Conservation (phyloP, 305 asterid genomes). For the Fraxinus platypoda region DNA sequence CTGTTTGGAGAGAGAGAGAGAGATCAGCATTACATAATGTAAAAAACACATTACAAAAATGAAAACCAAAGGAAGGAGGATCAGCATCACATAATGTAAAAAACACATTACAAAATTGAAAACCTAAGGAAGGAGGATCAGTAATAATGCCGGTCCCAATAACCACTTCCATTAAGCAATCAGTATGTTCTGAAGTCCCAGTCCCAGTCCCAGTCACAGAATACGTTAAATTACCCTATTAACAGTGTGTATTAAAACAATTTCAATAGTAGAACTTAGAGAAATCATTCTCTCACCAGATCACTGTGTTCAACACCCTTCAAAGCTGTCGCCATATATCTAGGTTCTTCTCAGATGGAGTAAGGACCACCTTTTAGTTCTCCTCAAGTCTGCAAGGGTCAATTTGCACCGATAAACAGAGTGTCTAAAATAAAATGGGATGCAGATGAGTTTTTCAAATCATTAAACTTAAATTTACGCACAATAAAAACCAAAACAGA, state of each 20-base stretch:
- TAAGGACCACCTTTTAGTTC: slow-evolving; percentile 80
- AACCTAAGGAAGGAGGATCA: neutral
- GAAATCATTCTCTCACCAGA: slow-evolving; percentile 59
- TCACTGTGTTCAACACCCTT: slow-evolving; percentile 99
- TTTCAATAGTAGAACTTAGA: slow-evolving; percentile 10
- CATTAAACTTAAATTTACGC: too few relatives aligned
- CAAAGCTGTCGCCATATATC: slow-evolving; percentile 99
- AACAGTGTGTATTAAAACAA: neutral
- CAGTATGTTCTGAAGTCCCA: slow-evolving; percentile 1
- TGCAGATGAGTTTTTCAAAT: too few relatives aligned
- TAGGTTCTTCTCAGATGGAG: slow-evolving; percentile 95
- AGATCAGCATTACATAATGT: slow-evolving; percentile 21
- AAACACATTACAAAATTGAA: neutral
- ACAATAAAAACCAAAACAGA: neutral
- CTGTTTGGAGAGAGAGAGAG: slow-evolving; percentile 39
- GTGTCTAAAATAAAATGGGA: slow-evolving; percentile 1
- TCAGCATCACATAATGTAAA: neutral
- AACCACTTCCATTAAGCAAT: neutral
- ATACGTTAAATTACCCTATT: neutral
- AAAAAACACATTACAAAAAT: neutral
- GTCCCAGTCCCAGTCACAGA: too few relatives aligned
- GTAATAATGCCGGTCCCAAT: neutral
- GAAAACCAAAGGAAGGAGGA: neutral
- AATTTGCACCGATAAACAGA: neutral
- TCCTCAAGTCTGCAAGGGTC: slow-evolving; percentile 68